Evolutionary conservation across 345 rosid species (phyloP).

Genomic region (Brassica napus): Da-Ae NC_063450.1:23411501-23412000

Average conservation of each 20-base stretch:
- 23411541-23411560: not conserved
- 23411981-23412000: not conserved
- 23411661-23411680: not conserved
- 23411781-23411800: not conserved
- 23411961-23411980: not conserved
- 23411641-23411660: not conserved
- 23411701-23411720: not conserved
- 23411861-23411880: not conserved
- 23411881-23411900: too few species aligned
- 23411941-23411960: not conserved
- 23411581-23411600: not conserved
- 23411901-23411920: not conserved
- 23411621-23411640: not conserved
- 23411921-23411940: not conserved
- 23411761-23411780: not conserved
- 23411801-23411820: not conserved
- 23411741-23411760: not conserved
- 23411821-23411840: not conserved
- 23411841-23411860: not conserved
- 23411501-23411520: conserved; percentile 36
- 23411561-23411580: too few species aligned
- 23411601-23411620: not conserved
- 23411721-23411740: not conserved
- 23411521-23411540: conserved; percentile 24
- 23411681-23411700: not conserved